Base-by-base conservation (phyloP, 495 filamentous ascomycete species). In the Penicillium daleae region DNA sequence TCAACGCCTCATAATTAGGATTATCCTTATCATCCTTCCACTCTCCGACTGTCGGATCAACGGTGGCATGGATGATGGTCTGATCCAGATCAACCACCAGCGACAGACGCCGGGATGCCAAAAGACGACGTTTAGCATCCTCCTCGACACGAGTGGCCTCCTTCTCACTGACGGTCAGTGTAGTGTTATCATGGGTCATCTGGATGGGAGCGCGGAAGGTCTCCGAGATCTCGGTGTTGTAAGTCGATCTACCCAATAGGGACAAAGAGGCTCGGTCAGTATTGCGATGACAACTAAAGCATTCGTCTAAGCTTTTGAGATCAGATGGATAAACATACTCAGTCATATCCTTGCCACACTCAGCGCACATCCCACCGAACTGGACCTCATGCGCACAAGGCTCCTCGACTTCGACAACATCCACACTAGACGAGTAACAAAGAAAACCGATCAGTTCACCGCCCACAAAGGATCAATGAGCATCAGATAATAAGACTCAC, bases 281-380 rank as follows among this genome's bases (percentile, higher is more conserved):
- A 40, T 19, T 42, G 35, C 35, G 31, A 24, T 37, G 31, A 54
- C 15, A 54, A 35, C 29, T 12, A 4, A 19, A 21, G 3, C 27
- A 7, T 7, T 35, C 8, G n/a, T 22, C 29, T 24, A 9, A 33
- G 3, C 6, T 35, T n/a, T 12, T 2, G 17, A n/a, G 4, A 54
- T 32, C 6, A 27, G 21, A 5, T 2, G 31, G 4, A 17, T 57
- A 56, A 29, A 75, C 84, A 62, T 80, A 89, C 87, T 83, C 85
- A 56, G 91, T 97, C 96, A 99, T 98, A 72, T 99, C 94, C 80
- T 96, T 93, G 55, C 95, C 96, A 76, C 95, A 99, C 64, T 90
- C 84, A 35, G 86, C 90, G 77, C 95, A 99, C 46, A 99, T 83
- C 15, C 92, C 93, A 48, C 86, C 89, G 66, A 90, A 98, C 71